Evolutionary conservation across 495 filamentous ascomycete genomes (phyloP).

Genomic region (Echria macrotheca): DNA sequence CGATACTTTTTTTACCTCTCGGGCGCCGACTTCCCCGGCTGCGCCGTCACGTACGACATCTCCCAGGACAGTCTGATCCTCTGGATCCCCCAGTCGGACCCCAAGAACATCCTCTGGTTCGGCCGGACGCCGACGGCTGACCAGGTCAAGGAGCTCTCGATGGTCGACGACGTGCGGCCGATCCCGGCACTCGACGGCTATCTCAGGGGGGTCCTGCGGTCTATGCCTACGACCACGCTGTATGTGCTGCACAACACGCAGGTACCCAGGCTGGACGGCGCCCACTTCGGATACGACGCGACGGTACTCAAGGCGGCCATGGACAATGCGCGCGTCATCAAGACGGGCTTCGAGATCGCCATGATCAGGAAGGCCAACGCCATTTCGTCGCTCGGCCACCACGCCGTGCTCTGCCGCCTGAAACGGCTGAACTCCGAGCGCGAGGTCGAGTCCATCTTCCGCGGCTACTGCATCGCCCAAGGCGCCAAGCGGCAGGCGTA

Average conservation of each 20-base stretch:
- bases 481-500: slow-evolving; percentile 79
- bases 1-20: slow-evolving; percentile 68
- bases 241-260: slow-evolving; percentile 41
- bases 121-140: slow-evolving; percentile 49
- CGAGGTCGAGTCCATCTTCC: slow-evolving; percentile 75
- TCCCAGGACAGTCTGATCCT: slow-evolving; percentile 49
- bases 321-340: slow-evolving; percentile 67
- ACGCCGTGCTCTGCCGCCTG: slow-evolving; percentile 56
- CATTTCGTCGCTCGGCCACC: slow-evolving; percentile 70
- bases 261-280: slow-evolving; percentile 30
- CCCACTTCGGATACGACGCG: slow-evolving; percentile 39
- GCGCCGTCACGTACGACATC: slow-evolving; percentile 59
- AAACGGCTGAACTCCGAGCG: slow-evolving; percentile 64
- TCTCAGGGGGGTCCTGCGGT: slow-evolving; percentile 25
- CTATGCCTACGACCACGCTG: slow-evolving; percentile 29
- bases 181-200: slow-evolving; percentile 30
- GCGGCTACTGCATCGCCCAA: slow-evolving; percentile 60
- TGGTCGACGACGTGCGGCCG: slow-evolving; percentile 49
- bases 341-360: slow-evolving; percentile 72
- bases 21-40: slow-evolving; percentile 57
- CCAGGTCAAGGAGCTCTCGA: slow-evolving; percentile 44
- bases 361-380: slow-evolving; percentile 74
- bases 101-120: slow-evolving; percentile 54
- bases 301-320: slow-evolving; percentile 57
- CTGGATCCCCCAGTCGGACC: slow-evolving; percentile 55